phyloP scores from a whole-genome alignment of 305 asterid genomes.

The Euphrasia arctica region DNA sequence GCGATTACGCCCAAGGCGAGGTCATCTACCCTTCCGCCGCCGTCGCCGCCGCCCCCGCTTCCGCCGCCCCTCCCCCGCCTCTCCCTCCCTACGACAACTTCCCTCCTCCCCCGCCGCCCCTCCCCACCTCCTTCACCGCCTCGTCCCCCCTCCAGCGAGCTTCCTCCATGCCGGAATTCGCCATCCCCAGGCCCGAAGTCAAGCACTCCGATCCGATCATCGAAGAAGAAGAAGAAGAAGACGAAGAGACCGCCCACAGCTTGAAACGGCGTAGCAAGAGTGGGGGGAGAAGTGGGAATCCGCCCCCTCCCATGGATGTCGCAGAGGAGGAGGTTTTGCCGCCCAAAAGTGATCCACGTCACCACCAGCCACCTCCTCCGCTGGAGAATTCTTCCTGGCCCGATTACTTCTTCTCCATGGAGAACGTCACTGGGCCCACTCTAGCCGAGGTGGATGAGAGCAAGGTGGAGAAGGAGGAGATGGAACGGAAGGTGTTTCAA shows the following conservation, averaged over 20 bases:
- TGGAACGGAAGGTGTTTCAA: conserved; percentile 52
- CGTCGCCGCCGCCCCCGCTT: conserved; percentile 18
- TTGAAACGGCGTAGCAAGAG: conserved; percentile 68
- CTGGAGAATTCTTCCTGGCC: conserved; percentile 49
- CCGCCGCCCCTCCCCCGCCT: conserved; percentile 36
- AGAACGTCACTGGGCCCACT: conserved; percentile 62
- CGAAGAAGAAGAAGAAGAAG: conserved; percentile 68
- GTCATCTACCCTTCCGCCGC: conserved; percentile 40
- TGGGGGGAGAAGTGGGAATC: conserved; percentile 46
- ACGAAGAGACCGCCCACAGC: conserved; percentile 42
- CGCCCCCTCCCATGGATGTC: conserved; percentile 29
- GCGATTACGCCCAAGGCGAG: conserved; percentile 87
- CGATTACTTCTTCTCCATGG: conserved; percentile 68
- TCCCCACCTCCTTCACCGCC: conserved; percentile 34
- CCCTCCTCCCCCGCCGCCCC: conserved; percentile 60
- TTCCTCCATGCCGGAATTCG: conserved; percentile 77
- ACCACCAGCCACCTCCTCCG: conserved; percentile 44
- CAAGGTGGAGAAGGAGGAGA: conserved; percentile 55
- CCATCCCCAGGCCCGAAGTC: conserved; percentile 40
- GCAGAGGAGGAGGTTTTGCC: conserved; percentile 43
- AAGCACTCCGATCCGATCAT: conserved; percentile 50
- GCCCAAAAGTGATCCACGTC: conserved; percentile 33
- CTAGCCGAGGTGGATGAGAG: conserved; percentile 64
- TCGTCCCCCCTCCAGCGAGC: conserved; percentile 78
- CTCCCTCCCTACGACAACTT: conserved; percentile 43